A percentile compares a stretch with the other conserved stretches of the same genome.
Conservation (phyloP, 202 grass and related monocot genomes). For the Panicum hallii region DNA sequence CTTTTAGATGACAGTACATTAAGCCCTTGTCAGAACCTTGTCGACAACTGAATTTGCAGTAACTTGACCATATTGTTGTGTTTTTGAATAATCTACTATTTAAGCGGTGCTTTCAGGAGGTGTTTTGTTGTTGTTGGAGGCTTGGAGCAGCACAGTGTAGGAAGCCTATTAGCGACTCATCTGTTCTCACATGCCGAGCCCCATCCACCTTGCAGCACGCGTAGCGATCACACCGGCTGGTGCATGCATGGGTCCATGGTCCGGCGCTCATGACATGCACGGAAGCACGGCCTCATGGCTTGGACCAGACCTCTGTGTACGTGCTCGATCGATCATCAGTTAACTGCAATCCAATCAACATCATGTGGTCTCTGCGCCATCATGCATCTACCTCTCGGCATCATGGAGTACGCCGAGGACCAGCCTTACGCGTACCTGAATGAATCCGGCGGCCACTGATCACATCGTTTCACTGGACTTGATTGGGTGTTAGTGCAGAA, state of each 20-base stretch:
- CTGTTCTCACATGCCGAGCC: not conserved
- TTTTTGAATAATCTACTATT: no score
- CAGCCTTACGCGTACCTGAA: not conserved
- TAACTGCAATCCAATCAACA: not conserved
- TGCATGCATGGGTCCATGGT: not conserved
- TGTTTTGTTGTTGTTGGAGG: no score
- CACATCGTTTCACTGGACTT: not conserved
- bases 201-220: not conserved
- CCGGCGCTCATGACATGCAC: not conserved
- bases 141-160: no score
- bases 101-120: no score
- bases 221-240: not conserved
- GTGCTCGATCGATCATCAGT: not conserved
- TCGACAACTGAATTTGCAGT: no score
- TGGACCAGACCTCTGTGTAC: not conserved
- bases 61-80: no score
- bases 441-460: not conserved
- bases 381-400: not conserved
- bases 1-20: no score
- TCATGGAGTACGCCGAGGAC: not conserved
- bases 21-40: no score
- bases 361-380: conserved; percentile 12
- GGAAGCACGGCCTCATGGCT: not conserved
- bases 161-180: no score
- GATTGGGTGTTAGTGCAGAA: not conserved